Percentiles rank a stretch among this genome's conserved stretches.
Evolutionary conservation across 2,329 filamentous ascomycete genomes (phyloP).

Genomic region (Aspergillus sclerotialis): DNA sequence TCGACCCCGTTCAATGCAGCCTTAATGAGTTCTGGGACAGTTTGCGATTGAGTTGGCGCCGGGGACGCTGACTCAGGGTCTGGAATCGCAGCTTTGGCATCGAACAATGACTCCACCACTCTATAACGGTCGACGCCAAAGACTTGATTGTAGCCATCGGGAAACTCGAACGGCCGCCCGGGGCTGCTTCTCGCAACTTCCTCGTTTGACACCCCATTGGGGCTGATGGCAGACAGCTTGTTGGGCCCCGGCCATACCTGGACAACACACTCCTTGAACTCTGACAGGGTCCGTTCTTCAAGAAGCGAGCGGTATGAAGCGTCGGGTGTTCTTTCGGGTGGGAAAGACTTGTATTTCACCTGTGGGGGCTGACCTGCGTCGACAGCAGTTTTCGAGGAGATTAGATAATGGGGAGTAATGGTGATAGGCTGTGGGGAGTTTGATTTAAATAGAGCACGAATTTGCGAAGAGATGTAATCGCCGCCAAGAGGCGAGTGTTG

Average conservation of each 20-base stretch:
- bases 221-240: conserved; percentile 47
- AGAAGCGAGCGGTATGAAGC: conserved; percentile 74
- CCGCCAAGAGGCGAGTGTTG: conserved; percentile 80
- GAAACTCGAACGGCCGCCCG: conserved; percentile 90
- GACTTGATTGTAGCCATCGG: conserved; percentile 91
- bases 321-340: conserved; percentile 48
- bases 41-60: conserved; percentile 62
- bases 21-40: conserved; percentile 75
- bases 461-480: conserved; percentile 82
- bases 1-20: conserved; percentile 73
- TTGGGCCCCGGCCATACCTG: conserved; percentile 84
- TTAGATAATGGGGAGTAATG: conserved; percentile 76
- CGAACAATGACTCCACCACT: conserved; percentile 84
- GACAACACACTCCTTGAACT: conserved; percentile 97
- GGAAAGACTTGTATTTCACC: conserved; percentile 66
- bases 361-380: conserved; percentile 77
- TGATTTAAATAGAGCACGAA: conserved; percentile 69
- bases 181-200: conserved; percentile 67
- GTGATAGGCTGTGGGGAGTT: conserved; percentile 62
- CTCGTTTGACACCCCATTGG: conserved; percentile 59
- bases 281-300: conserved; percentile 86
- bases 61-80: conserved; percentile 39
- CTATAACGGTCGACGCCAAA: conserved; percentile 84
- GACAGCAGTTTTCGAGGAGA: conserved; percentile 80
- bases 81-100: conserved; percentile 66